A percentile compares a stretch with the other conserved stretches of the same genome.
Evolutionary conservation across 768 basidiomycete genomes (phyloP).

Genomic region (Lentinus brumalis): DNA sequence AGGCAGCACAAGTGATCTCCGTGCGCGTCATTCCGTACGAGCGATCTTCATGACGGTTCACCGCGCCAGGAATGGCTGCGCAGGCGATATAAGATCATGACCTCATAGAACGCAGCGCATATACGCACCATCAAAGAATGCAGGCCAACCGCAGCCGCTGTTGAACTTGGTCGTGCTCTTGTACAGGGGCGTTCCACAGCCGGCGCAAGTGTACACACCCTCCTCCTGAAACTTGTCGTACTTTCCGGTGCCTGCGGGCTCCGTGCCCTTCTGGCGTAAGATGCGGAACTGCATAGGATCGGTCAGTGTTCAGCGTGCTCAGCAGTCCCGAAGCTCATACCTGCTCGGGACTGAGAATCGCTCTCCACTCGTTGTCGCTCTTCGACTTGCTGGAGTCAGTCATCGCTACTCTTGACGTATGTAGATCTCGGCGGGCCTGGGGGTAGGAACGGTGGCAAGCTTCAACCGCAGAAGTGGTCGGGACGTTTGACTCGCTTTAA

Average conservation of each 20-base stretch:
- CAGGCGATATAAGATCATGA: neutral
- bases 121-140: constrained; percentile 84
- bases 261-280: constrained; percentile 86
- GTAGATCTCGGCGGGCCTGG: constrained; percentile 6
- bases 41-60: constrained; percentile 73
- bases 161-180: constrained; percentile 89
- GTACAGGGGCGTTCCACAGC: constrained; percentile 82
- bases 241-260: constrained; percentile 72
- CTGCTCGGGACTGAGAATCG: constrained; percentile 79
- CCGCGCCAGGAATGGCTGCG: constrained; percentile 86
- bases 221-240: constrained; percentile 68
- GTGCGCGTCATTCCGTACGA: constrained; percentile 68
- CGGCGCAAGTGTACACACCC: constrained; percentile 80
- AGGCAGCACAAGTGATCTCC: constrained; percentile 89
- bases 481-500: neutral
- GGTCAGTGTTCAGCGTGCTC: neutral
- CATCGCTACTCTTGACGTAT: constrained; percentile 22
- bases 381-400: constrained; percentile 38
- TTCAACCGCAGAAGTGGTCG: neutral
- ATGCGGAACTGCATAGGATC: constrained; percentile 68
- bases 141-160: constrained; percentile 97
- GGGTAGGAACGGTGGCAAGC: neutral
- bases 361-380: constrained; percentile 82
- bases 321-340: constrained; percentile 41
- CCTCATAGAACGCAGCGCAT: neutral